phyloP scores from a whole-genome alignment of 192 early-diverging fungal species.

The Backusella parvicylindrica region DNA sequence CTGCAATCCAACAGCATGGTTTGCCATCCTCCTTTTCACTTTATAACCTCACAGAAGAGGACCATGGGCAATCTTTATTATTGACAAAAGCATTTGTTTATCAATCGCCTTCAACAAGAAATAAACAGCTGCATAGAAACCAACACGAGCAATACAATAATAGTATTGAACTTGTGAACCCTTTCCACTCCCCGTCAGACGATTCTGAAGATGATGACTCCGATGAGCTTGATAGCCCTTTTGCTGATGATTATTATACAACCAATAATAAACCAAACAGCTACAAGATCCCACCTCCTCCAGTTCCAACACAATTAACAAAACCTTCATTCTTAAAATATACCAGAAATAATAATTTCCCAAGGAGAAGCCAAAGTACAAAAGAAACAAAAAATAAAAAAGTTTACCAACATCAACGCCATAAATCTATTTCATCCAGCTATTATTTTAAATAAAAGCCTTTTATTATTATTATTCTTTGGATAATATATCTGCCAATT shows the following conservation, averaged over 20 bases:
- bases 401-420: neutral
- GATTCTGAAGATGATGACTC: neutral
- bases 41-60: neutral
- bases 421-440: neutral
- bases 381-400: neutral
- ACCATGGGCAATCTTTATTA: constrained; percentile 11
- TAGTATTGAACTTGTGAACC: neutral
- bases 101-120: constrained; percentile 2
- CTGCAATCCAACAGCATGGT: neutral
- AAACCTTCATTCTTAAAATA: constrained; percentile 14
- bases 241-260: neutral
- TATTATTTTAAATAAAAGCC: neutral
- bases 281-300: constrained; percentile 12
- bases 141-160: constrained; percentile 2
- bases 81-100: constrained; percentile 24
- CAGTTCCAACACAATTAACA: constrained; percentile 10
- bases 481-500: constrained; percentile 49
- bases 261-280: constrained; percentile 8
- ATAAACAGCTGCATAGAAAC: neutral
- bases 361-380: constrained; percentile 9
- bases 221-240: neutral
- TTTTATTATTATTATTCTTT: neutral
- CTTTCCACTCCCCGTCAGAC: neutral
- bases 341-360: neutral
- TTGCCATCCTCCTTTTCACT: neutral